Evolutionary conservation across 257 asterid species (phyloP).

Genomic region (Gardenia jasminoides): DNA sequence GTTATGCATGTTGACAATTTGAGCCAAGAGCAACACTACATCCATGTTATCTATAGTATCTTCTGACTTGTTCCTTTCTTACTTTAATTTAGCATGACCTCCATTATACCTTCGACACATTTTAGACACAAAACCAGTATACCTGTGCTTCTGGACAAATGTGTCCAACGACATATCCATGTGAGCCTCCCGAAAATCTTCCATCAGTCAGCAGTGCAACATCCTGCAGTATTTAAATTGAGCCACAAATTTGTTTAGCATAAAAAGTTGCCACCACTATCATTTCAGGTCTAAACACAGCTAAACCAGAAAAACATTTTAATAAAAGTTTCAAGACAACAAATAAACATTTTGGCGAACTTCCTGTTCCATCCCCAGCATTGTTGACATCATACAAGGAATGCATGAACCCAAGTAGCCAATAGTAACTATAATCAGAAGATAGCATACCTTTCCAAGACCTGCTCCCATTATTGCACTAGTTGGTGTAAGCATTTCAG

Average conservation of each 20-base stretch:
- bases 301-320: background rate
- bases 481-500: conserved; percentile 98
- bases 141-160: conserved; percentile 99
- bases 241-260: background rate
- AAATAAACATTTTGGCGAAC: background rate
- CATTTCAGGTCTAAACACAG: background rate
- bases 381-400: background rate
- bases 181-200: conserved; percentile 97
- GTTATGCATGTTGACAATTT: background rate
- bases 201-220: conserved; percentile 94
- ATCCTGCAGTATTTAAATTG: conserved; percentile 44
- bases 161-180: conserved; percentile 98
- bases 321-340: background rate
- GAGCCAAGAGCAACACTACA: background rate
- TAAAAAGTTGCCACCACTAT: background rate
- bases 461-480: conserved; percentile 99
- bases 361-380: background rate
- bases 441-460: conserved; percentile 80
- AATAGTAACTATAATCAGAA: background rate
- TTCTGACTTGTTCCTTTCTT: background rate
- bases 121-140: conserved; percentile 1
- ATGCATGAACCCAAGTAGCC: background rate
- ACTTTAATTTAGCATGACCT: background rate
- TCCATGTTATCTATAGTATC: background rate
- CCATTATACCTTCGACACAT: background rate